Percentiles rank a stretch among this genome's conserved stretches.
These are phyloP conservation scores for Striga hermonthica DNA, from an alignment of 305 asterid species.

Conservation along the genomic window DNA sequence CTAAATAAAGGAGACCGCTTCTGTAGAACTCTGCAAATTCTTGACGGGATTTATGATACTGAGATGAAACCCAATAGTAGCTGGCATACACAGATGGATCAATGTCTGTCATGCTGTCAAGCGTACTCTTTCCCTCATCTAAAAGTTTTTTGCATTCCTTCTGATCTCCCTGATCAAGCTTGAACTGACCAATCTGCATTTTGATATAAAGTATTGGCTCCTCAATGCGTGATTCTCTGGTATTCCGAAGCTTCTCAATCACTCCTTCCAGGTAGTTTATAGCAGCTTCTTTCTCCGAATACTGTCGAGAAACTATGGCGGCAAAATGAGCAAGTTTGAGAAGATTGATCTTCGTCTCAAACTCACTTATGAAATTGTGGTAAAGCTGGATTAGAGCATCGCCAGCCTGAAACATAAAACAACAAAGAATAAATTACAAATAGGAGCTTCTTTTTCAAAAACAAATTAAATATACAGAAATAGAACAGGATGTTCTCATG, in stretches of 20 bases:
- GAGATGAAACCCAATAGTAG: constrained; percentile 91
- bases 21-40: constrained; percentile 92
- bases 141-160: constrained; percentile 81
- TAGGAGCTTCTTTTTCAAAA: too few species aligned
- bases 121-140: constrained; percentile 82
- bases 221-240: constrained; percentile 70
- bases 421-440: constrained; percentile 22
- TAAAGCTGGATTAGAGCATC: constrained; percentile 88
- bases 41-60: constrained; percentile 68
- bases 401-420: constrained; percentile 54
- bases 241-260: constrained; percentile 73
- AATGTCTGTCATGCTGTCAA: constrained; percentile 95
- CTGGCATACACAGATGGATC: constrained; percentile 95
- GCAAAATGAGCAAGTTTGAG: constrained; percentile 97
- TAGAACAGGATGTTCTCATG: too few species aligned
- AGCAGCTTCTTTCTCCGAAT: constrained; percentile 77
- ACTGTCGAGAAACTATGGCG: constrained; percentile 79
- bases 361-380: constrained; percentile 85
- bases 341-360: constrained; percentile 94
- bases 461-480: too few species aligned
- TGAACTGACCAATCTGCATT: constrained; percentile 75
- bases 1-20: constrained; percentile 86
- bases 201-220: constrained; percentile 80
- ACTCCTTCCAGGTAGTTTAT: constrained; percentile 74
- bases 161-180: constrained; percentile 80